Evolutionary conservation across 768 basidiomycete genomes (phyloP), one percentile per base, ranked within the genome.

Genomic region (Trametes cubensis): DNA sequence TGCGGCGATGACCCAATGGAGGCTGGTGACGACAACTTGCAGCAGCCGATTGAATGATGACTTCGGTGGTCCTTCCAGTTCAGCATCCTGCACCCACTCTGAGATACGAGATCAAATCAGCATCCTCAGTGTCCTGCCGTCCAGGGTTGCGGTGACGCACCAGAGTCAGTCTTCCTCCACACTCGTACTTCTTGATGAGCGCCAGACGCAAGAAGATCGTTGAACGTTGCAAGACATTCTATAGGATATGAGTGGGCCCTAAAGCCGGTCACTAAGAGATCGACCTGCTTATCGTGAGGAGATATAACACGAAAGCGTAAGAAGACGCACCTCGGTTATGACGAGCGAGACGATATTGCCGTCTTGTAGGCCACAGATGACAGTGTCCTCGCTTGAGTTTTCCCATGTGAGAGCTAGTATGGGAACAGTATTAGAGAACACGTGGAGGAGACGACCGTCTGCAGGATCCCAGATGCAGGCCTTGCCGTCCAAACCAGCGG

Each of bases 291-390:
- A n/a, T n/a, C n/a, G 30, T 17, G 15, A 54, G 38, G 21, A 18
- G 6, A 20, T 15, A 44, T 6, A 18, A 15, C 14, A 23, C 13
- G n/a, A 14, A 34, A 28, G 3, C 30, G n/a, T n/a, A n/a, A n/a
- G n/a, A n/a, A n/a, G n/a, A n/a, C 39, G 21, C 17, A 58, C 50
- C 51, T 39, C 23, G 7, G 3, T 1, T 3, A 55, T 13, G 1
- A 30, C 25, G 7, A 59, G 34, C 13, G 14, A 30, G 1, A 51
- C 45, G 25, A 63, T 42, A 1, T 50, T 59, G 0, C 62, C 62
- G 21, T 63, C 62, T 38, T 58, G 15, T 21, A 63, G 21, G 8
- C 62, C 62, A 20, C 62, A 63, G 3, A 58, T 28, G 15, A 63
- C 10, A 4, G 25, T n/a, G 13, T 49, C 46, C 20, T 63, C 50